Base-by-base conservation (phyloP, 1,284 basidiomycete species). In the Phylloboletellus chloephorus region DNA sequence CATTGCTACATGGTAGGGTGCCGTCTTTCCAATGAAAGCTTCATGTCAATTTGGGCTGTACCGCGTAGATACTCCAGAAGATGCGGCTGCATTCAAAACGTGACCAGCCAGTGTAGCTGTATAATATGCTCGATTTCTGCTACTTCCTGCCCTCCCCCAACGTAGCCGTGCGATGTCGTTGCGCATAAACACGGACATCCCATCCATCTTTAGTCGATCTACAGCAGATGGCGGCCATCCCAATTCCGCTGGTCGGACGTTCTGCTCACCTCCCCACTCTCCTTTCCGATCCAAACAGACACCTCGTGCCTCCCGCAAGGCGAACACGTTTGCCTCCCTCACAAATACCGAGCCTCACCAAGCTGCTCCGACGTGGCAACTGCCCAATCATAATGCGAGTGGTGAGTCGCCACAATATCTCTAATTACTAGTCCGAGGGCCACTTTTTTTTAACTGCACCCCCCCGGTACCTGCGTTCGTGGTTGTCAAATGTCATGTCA, bases 271-370 rank as follows among this genome's bases (percentile, higher is more conserved):
- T 46, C 37, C 45, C 43, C 33, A 39, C 33, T 44, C 55, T 43
- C 48, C 54, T 45, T 41, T 54, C 26, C 48, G 39, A 41, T 39
- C 32, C 44, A 58, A 57, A 42, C 56, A 44, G 25, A 37, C 37
- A 16, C 60, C 61, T 58, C 58, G 52, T 58, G 57, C 49, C 26
- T 37, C 41, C 43, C 48, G 58, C 57, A 61, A 60, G 62, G 61
- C 38, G 2, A 40, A 63, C 59, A 63, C 59, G 53, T 58, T 61
- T 54, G 38, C 47, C 9, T 36, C 46, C 45, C 51, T 63, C 49
- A 61, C 61, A 51, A 64, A 60, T 41, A 41, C 60, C 54, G 58
- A 44, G 46, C 55, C 56, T 48, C 56, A 61, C 54, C 36, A 37
- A 30, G 31, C 47, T 55, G 61, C 56, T 57, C 47, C 46, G 46